These are phyloP conservation scores for Scheffersomyces lignicola DNA, from an alignment of 1,139 yeast species.

Conservation along the genomic window DNA sequence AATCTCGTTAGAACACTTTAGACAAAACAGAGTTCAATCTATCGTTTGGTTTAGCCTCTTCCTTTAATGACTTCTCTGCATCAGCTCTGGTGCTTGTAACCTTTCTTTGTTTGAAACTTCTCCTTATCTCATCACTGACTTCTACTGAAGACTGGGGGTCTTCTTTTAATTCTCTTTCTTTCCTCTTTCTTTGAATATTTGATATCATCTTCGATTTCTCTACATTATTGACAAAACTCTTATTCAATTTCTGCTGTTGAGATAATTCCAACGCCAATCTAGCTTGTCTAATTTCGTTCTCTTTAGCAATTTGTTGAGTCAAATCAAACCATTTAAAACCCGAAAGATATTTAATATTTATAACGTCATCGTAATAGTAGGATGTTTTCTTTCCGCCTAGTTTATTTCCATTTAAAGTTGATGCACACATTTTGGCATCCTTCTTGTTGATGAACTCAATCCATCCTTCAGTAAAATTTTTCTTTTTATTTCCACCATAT, in stretches of 20 bases:
- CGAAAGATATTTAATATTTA: constrained; percentile 84
- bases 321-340: constrained; percentile 95
- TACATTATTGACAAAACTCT: constrained; percentile 77
- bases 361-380: constrained; percentile 92
- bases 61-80: constrained; percentile 52
- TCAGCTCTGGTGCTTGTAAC: constrained; percentile 66
- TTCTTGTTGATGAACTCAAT: constrained; percentile 82
- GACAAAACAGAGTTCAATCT: constrained; percentile 50
- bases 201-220: constrained; percentile 82
- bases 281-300: constrained; percentile 84
- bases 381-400: constrained; percentile 91
- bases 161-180: constrained; percentile 21
- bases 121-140: constrained; percentile 37
- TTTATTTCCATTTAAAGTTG: constrained; percentile 81
- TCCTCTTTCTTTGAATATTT: constrained; percentile 59
- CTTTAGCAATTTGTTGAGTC: constrained; percentile 90
- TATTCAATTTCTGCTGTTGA: constrained; percentile 85
- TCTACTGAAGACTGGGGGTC: constrained; percentile 15
- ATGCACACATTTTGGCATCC: constrained; percentile 87
- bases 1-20: constrained; percentile 23
- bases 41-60: constrained; percentile 39
- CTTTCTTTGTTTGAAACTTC: constrained; percentile 63
- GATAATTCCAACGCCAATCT: constrained; percentile 85
- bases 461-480: constrained; percentile 94
- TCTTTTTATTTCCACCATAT: constrained; percentile 93